These are phyloP conservation scores for Erucastrum elatum DNA, from an alignment of 345 rosid species.

Conservation along the genomic window DNA sequence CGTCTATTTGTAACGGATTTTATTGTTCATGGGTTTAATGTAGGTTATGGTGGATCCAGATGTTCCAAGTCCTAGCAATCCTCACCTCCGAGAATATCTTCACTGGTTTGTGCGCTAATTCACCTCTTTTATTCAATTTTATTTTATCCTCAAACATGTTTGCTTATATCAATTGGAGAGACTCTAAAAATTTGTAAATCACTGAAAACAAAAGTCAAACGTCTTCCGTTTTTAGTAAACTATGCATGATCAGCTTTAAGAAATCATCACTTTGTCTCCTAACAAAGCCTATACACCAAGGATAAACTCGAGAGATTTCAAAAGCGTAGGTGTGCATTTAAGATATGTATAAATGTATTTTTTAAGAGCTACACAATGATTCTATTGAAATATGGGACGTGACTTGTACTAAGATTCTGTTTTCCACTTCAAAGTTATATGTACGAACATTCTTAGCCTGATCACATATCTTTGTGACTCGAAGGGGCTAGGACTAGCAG, in stretches of 20 bases:
- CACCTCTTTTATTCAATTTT: neutral
- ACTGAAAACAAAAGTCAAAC: neutral
- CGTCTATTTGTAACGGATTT: neutral
- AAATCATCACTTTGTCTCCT: neutral
- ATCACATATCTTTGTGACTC: constrained; percentile 16
- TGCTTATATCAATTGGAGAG: constrained; percentile 1
- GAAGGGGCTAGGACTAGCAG: neutral
- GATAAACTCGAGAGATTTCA: neutral
- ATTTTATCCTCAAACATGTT: neutral
- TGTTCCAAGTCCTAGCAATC: constrained; percentile 46
- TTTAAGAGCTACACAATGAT: neutral
- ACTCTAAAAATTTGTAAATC: neutral
- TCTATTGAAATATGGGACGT: constrained; percentile 9
- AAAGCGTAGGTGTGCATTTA: neutral
- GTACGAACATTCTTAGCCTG: constrained; percentile 18
- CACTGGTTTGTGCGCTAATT: constrained; percentile 35
- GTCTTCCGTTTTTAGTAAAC: neutral
- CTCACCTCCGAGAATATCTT: constrained; percentile 43
- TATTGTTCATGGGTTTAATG: constrained; percentile 10
- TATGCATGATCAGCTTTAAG: neutral
- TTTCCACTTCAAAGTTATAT: constrained; percentile 15
- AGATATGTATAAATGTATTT: neutral
- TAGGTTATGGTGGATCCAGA: constrained; percentile 49
- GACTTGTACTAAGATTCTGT: constrained; percentile 13
- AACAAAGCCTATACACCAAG: neutral